Base-by-base conservation (phyloP, 805 yeast species). In the Sugiyamaella boreocaroliniensis region DNA sequence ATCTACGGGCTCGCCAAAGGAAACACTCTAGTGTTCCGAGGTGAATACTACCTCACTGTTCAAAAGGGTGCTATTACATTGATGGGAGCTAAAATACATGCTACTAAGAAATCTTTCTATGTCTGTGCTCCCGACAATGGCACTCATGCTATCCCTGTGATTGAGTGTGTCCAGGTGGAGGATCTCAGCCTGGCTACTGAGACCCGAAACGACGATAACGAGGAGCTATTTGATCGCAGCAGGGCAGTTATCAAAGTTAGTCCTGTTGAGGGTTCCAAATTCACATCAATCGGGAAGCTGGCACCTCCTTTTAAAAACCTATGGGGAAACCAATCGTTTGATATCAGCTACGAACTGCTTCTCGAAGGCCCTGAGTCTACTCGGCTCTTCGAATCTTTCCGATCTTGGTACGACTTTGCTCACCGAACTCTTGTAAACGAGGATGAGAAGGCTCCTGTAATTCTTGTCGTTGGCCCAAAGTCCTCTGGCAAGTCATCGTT, bases 401-500 rank as follows among this genome's bases (percentile, higher is more conserved):
- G 43, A 11, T 55, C 61, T 1, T 65, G 68, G 68, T 19, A 40
- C 20, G 53, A 48, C 5, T 29, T 59, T n/a, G 57, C 50, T 15
- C n/a, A 40, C n/a, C 22, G 20, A 14, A 42, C 49, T 19, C 41
- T 43, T 19, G 46, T 22, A 1, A 41, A 47, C 29, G 48, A 46
- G 9, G 40, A 20, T 19, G 12, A 20, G 26, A 47, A 18, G 6
- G 40, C 45, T 16, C 53, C 54, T 8, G 34, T 34, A 7, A 54
- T 76, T 1, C 66, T 81, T 50, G 67, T 82, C 0, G 71, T 80
- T 19, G 90, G 90, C 0, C 75, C 82, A 43, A 89, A 87, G 63
- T 85, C 85, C 56, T 76, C 88, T 0, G 97, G 97, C 1, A 89
- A 89, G 62, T 85, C 96, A 0, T 84, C 95, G 0, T 74, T 86